Evolutionary conservation across 108 stramenopile genomes (phyloP).

Genomic region (Nitzschia inconspicua): DNA sequence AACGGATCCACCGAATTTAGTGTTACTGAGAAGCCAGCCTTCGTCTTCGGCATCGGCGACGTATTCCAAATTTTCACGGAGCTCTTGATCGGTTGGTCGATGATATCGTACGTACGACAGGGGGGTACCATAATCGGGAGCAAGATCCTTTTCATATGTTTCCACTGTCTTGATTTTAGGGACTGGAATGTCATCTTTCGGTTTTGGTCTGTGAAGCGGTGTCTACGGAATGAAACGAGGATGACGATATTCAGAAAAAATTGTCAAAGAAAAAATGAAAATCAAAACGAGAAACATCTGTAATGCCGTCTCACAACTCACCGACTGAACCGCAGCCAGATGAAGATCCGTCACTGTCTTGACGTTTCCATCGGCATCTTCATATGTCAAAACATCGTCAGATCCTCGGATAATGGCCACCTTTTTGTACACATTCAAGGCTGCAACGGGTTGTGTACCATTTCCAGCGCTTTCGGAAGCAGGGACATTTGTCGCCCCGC

Average conservation of each 20-base stretch:
- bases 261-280: neutral
- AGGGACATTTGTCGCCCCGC: too few relatives aligned
- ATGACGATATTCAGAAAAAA: too few relatives aligned
- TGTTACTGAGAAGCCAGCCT: conserved; percentile 59
- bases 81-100: conserved; percentile 45
- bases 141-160: conserved; percentile 58
- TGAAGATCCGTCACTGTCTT: conserved; percentile 45
- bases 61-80: conserved; percentile 56
- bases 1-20: conserved; percentile 53
- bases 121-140: conserved; percentile 49
- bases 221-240: neutral
- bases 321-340: conserved; percentile 41
- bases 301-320: conserved; percentile 12
- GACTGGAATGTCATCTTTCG: conserved; percentile 76
- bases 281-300: neutral
- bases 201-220: conserved; percentile 23
- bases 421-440: conserved; percentile 77
- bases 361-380: conserved; percentile 62
- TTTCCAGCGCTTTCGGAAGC: too few relatives aligned
- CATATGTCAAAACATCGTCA: conserved; percentile 57
- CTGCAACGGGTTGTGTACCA: too few relatives aligned
- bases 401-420: conserved; percentile 65
- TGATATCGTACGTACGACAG: conserved; percentile 67
- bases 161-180: conserved; percentile 62
- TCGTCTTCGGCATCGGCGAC: conserved; percentile 78